Evolutionary conservation across 179 eudicot genomes (phyloP).

Genomic region (Drosera spatulata): DNA sequence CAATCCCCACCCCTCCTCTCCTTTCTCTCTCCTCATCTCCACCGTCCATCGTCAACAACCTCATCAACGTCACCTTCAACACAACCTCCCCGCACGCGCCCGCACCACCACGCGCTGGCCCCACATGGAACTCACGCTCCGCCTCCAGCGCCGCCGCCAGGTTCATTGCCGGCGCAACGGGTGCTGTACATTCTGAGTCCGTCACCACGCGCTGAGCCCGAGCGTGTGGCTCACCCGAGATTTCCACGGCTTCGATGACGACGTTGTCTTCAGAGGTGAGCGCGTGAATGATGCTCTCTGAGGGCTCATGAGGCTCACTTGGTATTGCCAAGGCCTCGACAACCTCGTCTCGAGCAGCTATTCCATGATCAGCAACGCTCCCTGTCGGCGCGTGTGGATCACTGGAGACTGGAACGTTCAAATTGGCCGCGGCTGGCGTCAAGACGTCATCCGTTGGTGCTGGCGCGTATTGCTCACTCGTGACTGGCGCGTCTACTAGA

Average conservation of each 20-base stretch:
- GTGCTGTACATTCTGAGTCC: slow-evolving; percentile 6
- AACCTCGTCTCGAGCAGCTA: too few species aligned
- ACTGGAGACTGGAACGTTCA: background rate
- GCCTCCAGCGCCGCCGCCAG: slow-evolving; percentile 33
- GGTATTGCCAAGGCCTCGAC: too few species aligned
- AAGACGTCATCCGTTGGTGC: slow-evolving; percentile 4
- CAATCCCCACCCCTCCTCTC: slow-evolving; percentile 4
- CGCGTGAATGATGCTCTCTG: too few species aligned
- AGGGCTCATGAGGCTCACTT: too few species aligned
- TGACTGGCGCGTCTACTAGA: background rate
- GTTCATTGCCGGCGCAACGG: slow-evolving; percentile 18
- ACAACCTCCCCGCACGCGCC: slow-evolving; percentile 2
- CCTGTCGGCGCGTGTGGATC: too few species aligned
- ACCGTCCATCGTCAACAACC: slow-evolving; percentile 22
- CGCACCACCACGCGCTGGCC: background rate
- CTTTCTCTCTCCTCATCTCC: slow-evolving; percentile 9
- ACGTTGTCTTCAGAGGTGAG: too few species aligned
- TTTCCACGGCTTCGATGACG: background rate
- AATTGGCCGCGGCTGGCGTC: background rate
- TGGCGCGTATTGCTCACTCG: background rate
- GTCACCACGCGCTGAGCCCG: background rate
- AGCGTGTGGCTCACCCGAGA: background rate
- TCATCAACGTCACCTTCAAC: slow-evolving; percentile 33
- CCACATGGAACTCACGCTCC: slow-evolving; percentile 18
- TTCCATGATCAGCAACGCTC: too few species aligned